Evolutionary conservation across 1,284 basidiomycete species (phyloP).

Genomic region (Flammula alnicola): DNA sequence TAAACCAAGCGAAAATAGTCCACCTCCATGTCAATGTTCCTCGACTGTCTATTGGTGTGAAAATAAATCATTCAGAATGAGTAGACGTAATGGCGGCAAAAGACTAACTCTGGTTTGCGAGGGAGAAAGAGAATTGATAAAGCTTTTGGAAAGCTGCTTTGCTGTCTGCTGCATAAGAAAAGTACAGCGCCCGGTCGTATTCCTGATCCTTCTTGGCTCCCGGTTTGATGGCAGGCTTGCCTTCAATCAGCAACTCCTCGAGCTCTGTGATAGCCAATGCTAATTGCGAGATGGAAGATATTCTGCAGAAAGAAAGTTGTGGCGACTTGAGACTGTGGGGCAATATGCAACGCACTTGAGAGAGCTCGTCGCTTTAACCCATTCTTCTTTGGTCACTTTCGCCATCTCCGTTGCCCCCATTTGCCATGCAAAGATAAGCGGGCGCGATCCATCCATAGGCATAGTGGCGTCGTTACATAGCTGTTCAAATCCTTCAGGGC

Average conservation of each 20-base stretch:
- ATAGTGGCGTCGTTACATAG: slow-evolving; percentile 69
- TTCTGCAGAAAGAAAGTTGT: slow-evolving; percentile 40
- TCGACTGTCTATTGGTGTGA: slow-evolving; percentile 52
- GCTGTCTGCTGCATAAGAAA: slow-evolving; percentile 50
- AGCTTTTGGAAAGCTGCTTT: slow-evolving; percentile 62
- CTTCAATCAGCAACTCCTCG: slow-evolving; percentile 61
- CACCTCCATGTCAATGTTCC: slow-evolving; percentile 82
- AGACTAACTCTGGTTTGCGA: slow-evolving; percentile 69
- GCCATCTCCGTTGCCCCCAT: slow-evolving; percentile 70
- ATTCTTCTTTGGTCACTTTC: slow-evolving; percentile 67
- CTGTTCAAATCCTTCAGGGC: slow-evolving; percentile 67
- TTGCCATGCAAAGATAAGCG: slow-evolving; percentile 76
- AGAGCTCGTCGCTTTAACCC: slow-evolving; percentile 60
- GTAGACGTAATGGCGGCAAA: not conserved
- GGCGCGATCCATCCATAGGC: slow-evolving; percentile 69
- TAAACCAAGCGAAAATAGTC: not conserved
- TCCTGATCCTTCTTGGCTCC: slow-evolving; percentile 50
- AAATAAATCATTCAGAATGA: slow-evolving; percentile 13
- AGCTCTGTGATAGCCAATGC: slow-evolving; percentile 59
- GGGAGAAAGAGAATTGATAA: slow-evolving; percentile 69
- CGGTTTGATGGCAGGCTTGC: slow-evolving; percentile 42
- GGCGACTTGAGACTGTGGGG: slow-evolving; percentile 1
- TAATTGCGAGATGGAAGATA: slow-evolving; percentile 58
- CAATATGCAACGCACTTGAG: slow-evolving; percentile 55
- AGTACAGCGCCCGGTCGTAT: slow-evolving; percentile 62